phyloP scores from a whole-genome alignment of 1,284 basidiomycete genomes.

The Ceratorhiza oryzae-sativae region DNA sequence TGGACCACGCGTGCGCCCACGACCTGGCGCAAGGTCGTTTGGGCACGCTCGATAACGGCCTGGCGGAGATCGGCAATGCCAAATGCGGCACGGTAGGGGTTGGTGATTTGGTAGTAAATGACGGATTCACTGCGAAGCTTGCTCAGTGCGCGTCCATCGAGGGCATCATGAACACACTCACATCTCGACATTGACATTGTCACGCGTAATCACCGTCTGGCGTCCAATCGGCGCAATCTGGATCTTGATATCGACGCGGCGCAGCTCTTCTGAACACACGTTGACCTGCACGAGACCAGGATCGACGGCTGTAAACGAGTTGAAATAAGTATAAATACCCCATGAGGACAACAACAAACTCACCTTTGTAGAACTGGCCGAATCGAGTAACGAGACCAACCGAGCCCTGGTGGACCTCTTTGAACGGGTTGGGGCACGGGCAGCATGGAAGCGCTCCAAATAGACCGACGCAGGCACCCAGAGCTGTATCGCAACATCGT shows the following conservation, averaged over 20 bases:
- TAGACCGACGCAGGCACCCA: slow-evolving; percentile 67
- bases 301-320: slow-evolving; percentile 68
- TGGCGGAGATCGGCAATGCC: slow-evolving; percentile 88
- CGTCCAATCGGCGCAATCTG: slow-evolving; percentile 79
- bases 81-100: slow-evolving; percentile 89
- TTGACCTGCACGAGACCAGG: slow-evolving; percentile 93
- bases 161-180: slow-evolving; percentile 49
- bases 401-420: slow-evolving; percentile 79
- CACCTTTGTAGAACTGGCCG: slow-evolving; percentile 86
- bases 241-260: slow-evolving; percentile 92
- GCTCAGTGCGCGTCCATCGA: background rate
- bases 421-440: slow-evolving; percentile 57
- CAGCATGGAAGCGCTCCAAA: slow-evolving; percentile 66
- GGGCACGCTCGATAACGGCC: slow-evolving; percentile 90
- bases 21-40: slow-evolving; percentile 94
- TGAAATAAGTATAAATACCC: background rate
- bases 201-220: slow-evolving; percentile 58
- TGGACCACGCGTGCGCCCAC: slow-evolving; percentile 89
- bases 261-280: slow-evolving; percentile 86
- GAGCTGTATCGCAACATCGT: slow-evolving; percentile 39
- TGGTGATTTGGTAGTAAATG: slow-evolving; percentile 78
- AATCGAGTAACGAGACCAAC: slow-evolving; percentile 92
- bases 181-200: slow-evolving; percentile 90
- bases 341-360: slow-evolving; percentile 40
- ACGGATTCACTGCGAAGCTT: slow-evolving; percentile 67